phyloP scores from a whole-genome alignment of 495 filamentous ascomycete genomes.

The Penicillium tannophilum region DNA sequence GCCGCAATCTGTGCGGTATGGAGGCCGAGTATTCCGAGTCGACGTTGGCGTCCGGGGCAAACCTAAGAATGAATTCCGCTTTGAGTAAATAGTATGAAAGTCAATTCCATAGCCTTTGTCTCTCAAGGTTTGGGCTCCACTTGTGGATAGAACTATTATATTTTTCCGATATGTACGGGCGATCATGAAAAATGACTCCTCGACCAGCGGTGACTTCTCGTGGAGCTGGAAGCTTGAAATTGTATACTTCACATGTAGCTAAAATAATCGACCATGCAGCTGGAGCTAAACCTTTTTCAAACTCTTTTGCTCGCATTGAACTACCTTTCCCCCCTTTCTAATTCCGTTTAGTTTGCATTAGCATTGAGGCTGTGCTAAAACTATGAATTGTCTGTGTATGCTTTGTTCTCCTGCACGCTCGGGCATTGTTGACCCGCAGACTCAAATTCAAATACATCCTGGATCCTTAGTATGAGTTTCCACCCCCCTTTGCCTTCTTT shows the following conservation, averaged over 20 bases:
- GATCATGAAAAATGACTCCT: constrained; percentile 7
- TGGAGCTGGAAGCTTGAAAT: background rate
- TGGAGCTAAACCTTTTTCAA: background rate
- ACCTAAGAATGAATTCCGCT: constrained; percentile 56
- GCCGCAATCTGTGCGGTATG: constrained; percentile 60
- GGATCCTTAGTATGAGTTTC: background rate
- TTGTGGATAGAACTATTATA: constrained; percentile 1
- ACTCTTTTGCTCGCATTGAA: constrained; percentile 2
- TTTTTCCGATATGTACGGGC: constrained; percentile 2
- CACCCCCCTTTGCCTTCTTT: background rate
- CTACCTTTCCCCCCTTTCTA: background rate
- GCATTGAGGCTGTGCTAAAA: constrained; percentile 3
- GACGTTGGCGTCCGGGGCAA: constrained; percentile 67
- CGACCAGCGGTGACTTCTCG: constrained; percentile 1
- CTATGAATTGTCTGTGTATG: background rate
- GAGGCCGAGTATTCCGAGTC: constrained; percentile 67
- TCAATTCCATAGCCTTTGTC: background rate
- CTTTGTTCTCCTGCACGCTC: constrained; percentile 1
- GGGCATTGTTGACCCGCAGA: background rate
- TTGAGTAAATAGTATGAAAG: constrained; percentile 9
- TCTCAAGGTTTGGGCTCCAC: background rate
- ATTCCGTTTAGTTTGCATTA: background rate
- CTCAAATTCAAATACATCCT: constrained; percentile 3
- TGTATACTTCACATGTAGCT: constrained; percentile 20
- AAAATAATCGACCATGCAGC: constrained; percentile 29